Conservation (phyloP, 129 eudicot genomes). For the Flaveria robusta region DNA sequence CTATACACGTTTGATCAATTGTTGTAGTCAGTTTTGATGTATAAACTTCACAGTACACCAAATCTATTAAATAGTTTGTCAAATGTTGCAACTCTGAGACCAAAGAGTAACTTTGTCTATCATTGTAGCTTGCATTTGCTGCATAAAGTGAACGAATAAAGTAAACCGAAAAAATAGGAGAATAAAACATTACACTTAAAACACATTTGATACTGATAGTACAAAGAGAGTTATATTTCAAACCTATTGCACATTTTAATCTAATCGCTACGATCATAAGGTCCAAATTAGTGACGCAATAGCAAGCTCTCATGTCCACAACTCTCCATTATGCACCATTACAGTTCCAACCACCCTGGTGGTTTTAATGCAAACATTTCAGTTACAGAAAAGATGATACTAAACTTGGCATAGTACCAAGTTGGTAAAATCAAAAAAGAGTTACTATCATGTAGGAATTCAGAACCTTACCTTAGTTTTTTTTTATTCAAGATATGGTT, state of each 20-base stretch:
- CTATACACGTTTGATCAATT: too few relatives aligned
- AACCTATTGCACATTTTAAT: constrained; percentile 6
- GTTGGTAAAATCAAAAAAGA: neutral
- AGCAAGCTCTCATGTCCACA: neutral
- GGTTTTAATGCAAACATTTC: constrained; percentile 23
- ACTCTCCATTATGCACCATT: constrained; percentile 4
- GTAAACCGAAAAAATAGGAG: neutral
- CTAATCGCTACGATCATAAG: neutral
- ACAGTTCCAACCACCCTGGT: constrained; percentile 20
- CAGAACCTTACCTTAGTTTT: neutral
- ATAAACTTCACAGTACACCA: too few relatives aligned
- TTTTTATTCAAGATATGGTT: constrained; percentile 12
- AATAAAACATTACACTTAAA: neutral
- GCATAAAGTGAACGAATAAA: neutral
- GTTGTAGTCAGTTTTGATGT: too few relatives aligned
- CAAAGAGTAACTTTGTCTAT: too few relatives aligned
- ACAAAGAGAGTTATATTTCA: neutral
- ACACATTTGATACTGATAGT: neutral
- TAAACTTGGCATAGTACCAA: constrained; percentile 12
- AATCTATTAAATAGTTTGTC: too few relatives aligned
- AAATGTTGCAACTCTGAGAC: too few relatives aligned
- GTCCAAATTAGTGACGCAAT: neutral
- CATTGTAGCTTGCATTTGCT: too few relatives aligned
- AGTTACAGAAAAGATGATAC: neutral
- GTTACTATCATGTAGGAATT: constrained; percentile 1